A percentile compares a stretch with the other conserved stretches of the same genome.
phyloP scores from a whole-genome alignment of 257 asterid species.

The Thymus mandschuricus region DNA sequence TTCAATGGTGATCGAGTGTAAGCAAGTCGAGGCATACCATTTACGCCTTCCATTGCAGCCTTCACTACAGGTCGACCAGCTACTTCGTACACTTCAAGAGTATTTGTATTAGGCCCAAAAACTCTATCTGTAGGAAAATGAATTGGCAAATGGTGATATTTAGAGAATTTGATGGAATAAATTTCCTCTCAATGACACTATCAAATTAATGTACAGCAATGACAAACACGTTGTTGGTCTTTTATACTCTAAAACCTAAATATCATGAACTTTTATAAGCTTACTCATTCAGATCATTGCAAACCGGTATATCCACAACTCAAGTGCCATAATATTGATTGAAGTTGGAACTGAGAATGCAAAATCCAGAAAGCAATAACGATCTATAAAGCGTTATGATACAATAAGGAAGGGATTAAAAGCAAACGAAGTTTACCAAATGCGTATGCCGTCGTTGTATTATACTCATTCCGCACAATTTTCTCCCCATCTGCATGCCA shows the following conservation, averaged over 20 bases:
- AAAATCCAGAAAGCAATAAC: conserved; percentile 15
- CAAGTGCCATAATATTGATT: conserved; percentile 12
- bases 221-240: not conserved
- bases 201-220: conserved; percentile 15
- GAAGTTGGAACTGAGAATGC: conserved; percentile 27
- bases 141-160: conserved; percentile 7
- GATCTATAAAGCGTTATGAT: conserved; percentile 9
- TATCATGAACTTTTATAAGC: conserved; percentile 1
- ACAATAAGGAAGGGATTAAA: not conserved
- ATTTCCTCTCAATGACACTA: conserved; percentile 9
- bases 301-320: conserved; percentile 22
- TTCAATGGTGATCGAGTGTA: not conserved
- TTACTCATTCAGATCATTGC: conserved; percentile 16
- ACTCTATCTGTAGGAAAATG: conserved; percentile 64
- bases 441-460: conserved; percentile 79
- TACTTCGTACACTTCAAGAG: conserved; percentile 89
- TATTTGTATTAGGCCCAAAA: conserved; percentile 72
- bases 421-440: conserved; percentile 59
- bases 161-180: conserved; percentile 16
- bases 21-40: conserved; percentile 54
- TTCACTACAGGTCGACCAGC: conserved; percentile 94
- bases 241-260: conserved; percentile 21
- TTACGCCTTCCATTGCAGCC: conserved; percentile 95
- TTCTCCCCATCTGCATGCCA: conserved; percentile 93
- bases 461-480: conserved; percentile 80